These are phyloP conservation scores for Clonostachys rhizophaga DNA, from an alignment of 2,329 filamentous ascomycete genomes.

Conservation along the genomic window DNA sequence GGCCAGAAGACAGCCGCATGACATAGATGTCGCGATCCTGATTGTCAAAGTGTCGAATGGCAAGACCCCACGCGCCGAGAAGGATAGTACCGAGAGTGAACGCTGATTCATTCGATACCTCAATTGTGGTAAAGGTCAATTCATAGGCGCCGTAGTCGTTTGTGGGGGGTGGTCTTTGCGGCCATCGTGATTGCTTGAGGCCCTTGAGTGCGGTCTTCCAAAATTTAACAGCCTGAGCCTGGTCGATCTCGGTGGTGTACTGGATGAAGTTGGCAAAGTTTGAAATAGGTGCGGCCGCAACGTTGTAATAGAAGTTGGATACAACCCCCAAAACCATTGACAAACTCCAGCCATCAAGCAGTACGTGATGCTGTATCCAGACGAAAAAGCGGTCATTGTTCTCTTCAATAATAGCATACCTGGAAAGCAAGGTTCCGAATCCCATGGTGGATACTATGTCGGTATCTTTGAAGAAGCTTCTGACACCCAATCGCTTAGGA, in stretches of 20 bases:
- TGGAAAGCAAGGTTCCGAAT: constrained; percentile 4
- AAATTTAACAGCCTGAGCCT: not conserved
- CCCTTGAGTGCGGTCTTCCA: not conserved
- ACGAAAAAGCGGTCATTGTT: constrained; percentile 4
- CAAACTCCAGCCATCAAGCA: constrained; percentile 10
- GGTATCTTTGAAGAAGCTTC: not conserved
- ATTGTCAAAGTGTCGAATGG: not conserved
- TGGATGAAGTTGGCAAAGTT: not conserved
- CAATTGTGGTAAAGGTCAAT: too few species aligned
- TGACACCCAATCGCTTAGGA: not conserved
- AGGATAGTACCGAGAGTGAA: not conserved
- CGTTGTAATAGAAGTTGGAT: not conserved
- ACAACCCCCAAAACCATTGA: constrained; percentile 2
- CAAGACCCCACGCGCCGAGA: constrained; percentile 2
- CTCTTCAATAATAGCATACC: constrained; percentile 5
- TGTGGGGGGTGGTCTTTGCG: not conserved
- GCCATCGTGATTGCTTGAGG: not conserved
- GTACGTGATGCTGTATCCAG: constrained; percentile 9
- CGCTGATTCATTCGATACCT: not conserved
- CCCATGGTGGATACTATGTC: constrained; percentile 1
- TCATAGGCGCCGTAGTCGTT: constrained; percentile 1
- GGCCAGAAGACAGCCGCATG: not conserved
- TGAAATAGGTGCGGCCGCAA: constrained; percentile 8
- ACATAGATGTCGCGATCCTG: not conserved
- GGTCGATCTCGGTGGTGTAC: not conserved